These are phyloP conservation scores for Xerocomus spinulosus DNA, from an alignment of 768 basidiomycete species.

Conservation along the genomic window DNA sequence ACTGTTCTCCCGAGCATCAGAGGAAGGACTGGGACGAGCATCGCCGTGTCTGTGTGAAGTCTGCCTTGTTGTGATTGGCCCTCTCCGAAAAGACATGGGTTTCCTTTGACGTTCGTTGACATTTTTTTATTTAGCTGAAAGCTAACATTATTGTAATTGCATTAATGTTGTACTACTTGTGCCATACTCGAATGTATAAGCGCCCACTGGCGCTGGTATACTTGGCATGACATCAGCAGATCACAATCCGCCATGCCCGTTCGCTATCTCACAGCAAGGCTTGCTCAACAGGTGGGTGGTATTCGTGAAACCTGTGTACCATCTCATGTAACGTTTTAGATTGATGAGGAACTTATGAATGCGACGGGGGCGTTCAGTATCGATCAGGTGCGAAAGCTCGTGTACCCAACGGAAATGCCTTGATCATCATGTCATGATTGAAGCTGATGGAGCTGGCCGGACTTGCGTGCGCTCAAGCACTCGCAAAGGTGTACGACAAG, in stretches of 20 bases:
- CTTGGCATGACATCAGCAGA: neutral
- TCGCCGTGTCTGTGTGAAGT: constrained; percentile 57
- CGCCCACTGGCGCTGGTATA: too few species aligned
- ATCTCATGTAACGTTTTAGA: constrained; percentile 41
- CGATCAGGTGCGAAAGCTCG: constrained; percentile 61
- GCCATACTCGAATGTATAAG: too few species aligned
- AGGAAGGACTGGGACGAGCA: constrained; percentile 77
- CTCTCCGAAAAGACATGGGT: neutral
- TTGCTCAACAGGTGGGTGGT: constrained; percentile 66
- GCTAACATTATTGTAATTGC: constrained; percentile 2
- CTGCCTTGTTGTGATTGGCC: constrained; percentile 17
- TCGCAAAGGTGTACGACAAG: constrained; percentile 71
- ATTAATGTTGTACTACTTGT: constrained; percentile 4
- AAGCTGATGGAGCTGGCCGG: constrained; percentile 97
- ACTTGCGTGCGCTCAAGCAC: constrained; percentile 84
- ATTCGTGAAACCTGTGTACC: neutral
- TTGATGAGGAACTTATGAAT: constrained; percentile 93
- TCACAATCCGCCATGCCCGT: constrained; percentile 40
- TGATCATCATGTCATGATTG: neutral
- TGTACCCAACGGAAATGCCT: neutral
- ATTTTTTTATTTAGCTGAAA: too few species aligned
- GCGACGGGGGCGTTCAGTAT: constrained; percentile 86
- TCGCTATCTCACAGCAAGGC: constrained; percentile 62
- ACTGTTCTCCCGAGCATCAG: constrained; percentile 73
- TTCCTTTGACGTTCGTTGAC: neutral